These are phyloP conservation scores for Cryptococcus wingfieldii DNA, from an alignment of 1,284 basidiomycete species.

Conservation along the genomic window DNA sequence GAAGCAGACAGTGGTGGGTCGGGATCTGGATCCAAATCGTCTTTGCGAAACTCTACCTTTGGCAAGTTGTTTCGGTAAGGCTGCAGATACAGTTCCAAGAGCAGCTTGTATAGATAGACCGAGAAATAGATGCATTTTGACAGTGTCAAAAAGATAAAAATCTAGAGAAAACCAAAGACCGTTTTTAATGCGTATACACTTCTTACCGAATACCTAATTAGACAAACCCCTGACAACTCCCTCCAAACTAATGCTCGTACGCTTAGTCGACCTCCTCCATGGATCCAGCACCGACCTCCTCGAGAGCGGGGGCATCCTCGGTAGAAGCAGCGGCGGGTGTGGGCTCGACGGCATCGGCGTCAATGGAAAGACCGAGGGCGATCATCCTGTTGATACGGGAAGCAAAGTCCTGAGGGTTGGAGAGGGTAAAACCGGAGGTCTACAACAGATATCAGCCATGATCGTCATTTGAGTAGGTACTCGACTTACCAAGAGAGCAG, in stretches of 20 bases:
- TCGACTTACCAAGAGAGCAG: constrained; percentile 63
- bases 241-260: neutral
- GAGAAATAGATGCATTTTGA: constrained; percentile 8
- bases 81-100: neutral
- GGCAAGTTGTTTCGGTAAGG: constrained; percentile 6
- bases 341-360: constrained; percentile 41
- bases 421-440: constrained; percentile 90
- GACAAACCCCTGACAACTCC: no score
- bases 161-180: constrained; percentile 6
- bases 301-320: constrained; percentile 36
- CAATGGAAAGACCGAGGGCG: constrained; percentile 59
- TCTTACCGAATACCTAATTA: no score
- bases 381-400: constrained; percentile 98
- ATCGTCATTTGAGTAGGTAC: neutral
- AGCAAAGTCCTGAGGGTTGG: constrained; percentile 91
- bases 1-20: neutral
- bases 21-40: neutral
- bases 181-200: constrained; percentile 7
- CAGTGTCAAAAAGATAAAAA: constrained; percentile 4
- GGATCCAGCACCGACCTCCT: constrained; percentile 44
- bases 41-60: constrained; percentile 2
- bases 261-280: constrained; percentile 54
- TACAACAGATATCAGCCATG: neutral
- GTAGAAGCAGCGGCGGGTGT: constrained; percentile 29
- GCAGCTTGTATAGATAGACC: neutral